Evolutionary conservation across 208 protist genomes (phyloP).

Genomic region (Trypanosoma platydactyli): DNA sequence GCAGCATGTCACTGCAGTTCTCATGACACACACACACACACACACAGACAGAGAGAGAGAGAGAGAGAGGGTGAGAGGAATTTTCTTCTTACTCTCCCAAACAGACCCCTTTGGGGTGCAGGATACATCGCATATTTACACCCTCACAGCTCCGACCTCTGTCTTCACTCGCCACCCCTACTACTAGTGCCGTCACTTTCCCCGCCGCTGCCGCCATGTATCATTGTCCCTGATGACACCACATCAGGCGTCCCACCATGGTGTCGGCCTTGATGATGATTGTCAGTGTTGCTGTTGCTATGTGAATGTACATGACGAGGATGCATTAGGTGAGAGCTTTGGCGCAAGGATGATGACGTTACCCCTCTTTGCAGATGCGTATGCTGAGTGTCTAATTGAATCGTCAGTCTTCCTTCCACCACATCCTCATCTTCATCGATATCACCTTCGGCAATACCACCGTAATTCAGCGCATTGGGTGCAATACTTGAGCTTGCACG

Average conservation of each 20-base stretch:
- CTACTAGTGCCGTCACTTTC: background rate
- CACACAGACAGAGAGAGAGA: background rate
- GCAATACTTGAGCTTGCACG: conserved; percentile 12
- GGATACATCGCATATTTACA: background rate
- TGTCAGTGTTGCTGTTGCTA: background rate
- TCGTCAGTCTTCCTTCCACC: conserved; percentile 10
- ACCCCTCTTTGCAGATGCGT: background rate
- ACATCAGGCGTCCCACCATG: background rate
- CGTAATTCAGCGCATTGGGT: conserved; percentile 16
- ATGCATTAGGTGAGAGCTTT: background rate
- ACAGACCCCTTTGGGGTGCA: no score
- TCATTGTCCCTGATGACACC: background rate
- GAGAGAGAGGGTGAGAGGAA: no score
- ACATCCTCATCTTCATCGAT: conserved; percentile 6
- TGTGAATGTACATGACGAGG: background rate
- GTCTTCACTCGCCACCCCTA: background rate
- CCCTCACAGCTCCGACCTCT: background rate
- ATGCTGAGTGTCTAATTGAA: conserved; percentile 5
- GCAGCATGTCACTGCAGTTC: no score
- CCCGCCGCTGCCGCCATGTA: background rate
- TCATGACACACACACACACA: conserved; percentile 1
- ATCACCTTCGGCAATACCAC: conserved; percentile 12
- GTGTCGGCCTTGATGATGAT: background rate
- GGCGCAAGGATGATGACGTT: background rate
- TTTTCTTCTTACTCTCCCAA: no score